Evolutionary conservation across 2,329 filamentous ascomycete species (phyloP), one percentile per base, ranked within the genome.

Genomic region (Scolecobasidium constrictum): DNA sequence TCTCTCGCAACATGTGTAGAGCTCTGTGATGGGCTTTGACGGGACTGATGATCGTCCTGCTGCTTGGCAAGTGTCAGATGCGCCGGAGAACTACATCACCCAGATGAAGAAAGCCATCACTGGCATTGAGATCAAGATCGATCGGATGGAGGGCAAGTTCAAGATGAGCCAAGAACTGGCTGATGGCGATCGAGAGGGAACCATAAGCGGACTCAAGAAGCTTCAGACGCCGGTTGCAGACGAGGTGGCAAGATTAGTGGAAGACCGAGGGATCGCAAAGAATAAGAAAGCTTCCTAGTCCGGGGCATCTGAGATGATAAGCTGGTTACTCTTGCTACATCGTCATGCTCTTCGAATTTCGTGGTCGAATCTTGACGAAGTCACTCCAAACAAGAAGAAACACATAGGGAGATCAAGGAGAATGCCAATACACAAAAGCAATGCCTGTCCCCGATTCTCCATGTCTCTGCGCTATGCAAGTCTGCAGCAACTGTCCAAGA

Each of bases 21-120:
- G 52, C 1, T 48, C 53, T 1, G 62, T 79, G 13, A 81, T 83
- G 75, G 71, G 69, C 0, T 74, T 73, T 53, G 68, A 62, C 6
- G 65, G 61, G 35, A 57, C 52, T 1, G 58, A 56, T 4, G 52
- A n/a, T n/a, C n/a, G n/a, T 3, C 55, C 61, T 1, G 52, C 46
- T 12, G 56, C 70, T 9, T 83, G 79, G 80, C 60, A 63, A 33
- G 71, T 82, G 0, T 52, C 59, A 0, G 75, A 81, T 44, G 77
- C 78, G 3, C 75, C 74, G 0, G 63, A 65, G 9, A 54, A 52
- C 0, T 83, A 78, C 54, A 55, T 81, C 5, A 65, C 73, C 5
- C 50, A 80, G 9, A 48, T 78, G 52, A 71, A 70, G 56, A 78
- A 73, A 60, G 66, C 59, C 33, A 77, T 81, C 35, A 68, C 79